Base-by-base conservation (phyloP, 148 eudicot species). In the Rhododendron mucronatum region DNA sequence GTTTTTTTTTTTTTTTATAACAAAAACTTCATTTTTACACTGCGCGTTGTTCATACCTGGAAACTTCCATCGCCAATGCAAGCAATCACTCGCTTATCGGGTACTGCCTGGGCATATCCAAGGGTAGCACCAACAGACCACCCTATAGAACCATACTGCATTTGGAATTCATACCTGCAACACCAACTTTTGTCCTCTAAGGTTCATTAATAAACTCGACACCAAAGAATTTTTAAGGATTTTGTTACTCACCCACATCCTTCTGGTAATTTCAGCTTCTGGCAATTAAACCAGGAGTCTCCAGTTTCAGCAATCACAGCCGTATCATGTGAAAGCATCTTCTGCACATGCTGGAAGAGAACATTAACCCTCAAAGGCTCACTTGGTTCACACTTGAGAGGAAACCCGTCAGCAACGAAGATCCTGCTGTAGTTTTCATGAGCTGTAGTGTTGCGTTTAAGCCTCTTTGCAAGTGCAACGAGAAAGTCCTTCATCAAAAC, bases 61-160 rank as follows among this genome's bases (percentile, higher is more conserved):
- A 96, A 96, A 86, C 99, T 96, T 20, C 99, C 99, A 86, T 96
- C 99, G 37, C 99, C 99, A 84, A 96, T 96, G 93, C 93, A 96
- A 80, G 99, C 94, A 81, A 96, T 93, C 78, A 96, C 97, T 76
- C 99, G 90, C 86, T 93, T 94, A 82, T 92, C 82, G 1, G 87
- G 84, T 23, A 74, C 76, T 30, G 87, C 77, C 59, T 88, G 89
- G 39, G 89, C 89, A 75, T 88, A 88, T 0, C 89, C 89, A 0
- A 88, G 77, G 20, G 87, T 85, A 18, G 89, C 89, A 80, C 89
- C 89, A 21, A 88, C 87, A 28, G 89, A 88, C 89, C 89, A 88
- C 23, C 89, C 89, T 15, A 88, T 85, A 0, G 89, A 88, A 41
- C 87, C 87, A 73, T 88, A 88, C 82, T 88, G 89, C 89, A 85